Base-by-base conservation (phyloP, 768 basidiomycete species). In the Candolleomyces aberdarensis region DNA sequence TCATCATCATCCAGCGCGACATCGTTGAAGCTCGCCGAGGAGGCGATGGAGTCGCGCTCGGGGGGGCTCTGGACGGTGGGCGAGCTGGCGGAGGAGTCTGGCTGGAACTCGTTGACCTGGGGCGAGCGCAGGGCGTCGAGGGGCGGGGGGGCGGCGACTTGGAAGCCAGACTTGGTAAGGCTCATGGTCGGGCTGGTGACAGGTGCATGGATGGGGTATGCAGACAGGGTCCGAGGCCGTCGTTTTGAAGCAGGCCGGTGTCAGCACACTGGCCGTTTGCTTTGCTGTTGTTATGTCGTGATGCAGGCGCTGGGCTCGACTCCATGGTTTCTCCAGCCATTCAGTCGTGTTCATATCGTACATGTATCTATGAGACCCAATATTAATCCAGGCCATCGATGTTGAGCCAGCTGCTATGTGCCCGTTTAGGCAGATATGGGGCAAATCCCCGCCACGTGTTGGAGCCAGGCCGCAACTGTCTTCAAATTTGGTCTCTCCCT, bases 21-120 rank as follows among this genome's bases (percentile, higher is more conserved):
- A 59, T 90, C 87, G 63, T 87, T 88, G 65, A 87, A 82, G 64
- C 88, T 88, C 17, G 86, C 81, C 4, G 65, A 59, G 5, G 65
- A 62, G 7, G 83, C 78, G 29, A 82, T 68, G 20, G 85, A 87
- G 57, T 73, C 69, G 49, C 74, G 70, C 64, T 66, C 69, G 17
- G 71, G 69, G 50, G 70, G 71, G 58, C 64, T 60, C 56, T 65
- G 63, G 62, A 61, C n/a, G 40, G 44, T 50, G 15, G 50, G 9
- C 17, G 40, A 3, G 5, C 50, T n/a, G 14, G 54, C n/a, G 13
- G 19, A 1, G 6, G 19, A 40, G 8, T 59, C 43, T 13, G 58
- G 43, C 8, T 29, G 26, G 59, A 75, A 76, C 50, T 70, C 59
- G 51, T 70, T 61, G 55, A 69, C 65, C 55, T 79, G 73, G 11